Percentiles rank a stretch among this genome's conserved stretches.
These are phyloP conservation scores for Blastocystis sp. DNA, from an alignment of 352 stramenopile species.

Conservation along the genomic window DNA sequence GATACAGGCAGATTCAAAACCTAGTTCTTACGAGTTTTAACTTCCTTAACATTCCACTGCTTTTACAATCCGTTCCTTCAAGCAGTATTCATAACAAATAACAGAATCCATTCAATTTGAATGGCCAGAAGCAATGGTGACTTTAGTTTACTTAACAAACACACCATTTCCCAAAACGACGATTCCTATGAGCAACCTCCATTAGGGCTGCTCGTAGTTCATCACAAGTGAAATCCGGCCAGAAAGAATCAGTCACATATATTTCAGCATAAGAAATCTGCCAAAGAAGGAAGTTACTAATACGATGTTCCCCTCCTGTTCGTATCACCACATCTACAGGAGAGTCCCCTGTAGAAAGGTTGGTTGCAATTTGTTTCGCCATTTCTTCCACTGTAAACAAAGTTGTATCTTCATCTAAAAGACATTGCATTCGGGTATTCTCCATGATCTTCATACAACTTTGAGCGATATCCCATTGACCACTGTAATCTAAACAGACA, in stretches of 20 bases:
- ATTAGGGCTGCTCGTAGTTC: slow-evolving; percentile 77
- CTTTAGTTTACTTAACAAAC: slow-evolving; percentile 1
- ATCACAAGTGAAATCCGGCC: slow-evolving; percentile 84
- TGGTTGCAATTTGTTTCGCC: neutral
- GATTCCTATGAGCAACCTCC: slow-evolving; percentile 80
- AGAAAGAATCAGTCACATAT: slow-evolving; percentile 87
- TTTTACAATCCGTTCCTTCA: slow-evolving; percentile 33
- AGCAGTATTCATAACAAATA: slow-evolving; percentile 56
- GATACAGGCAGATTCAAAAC: slow-evolving; percentile 9
- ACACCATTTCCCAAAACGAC: slow-evolving; percentile 82
- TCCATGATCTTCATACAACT: slow-evolving; percentile 54
- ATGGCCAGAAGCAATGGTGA: neutral
- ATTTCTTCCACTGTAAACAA: neutral
- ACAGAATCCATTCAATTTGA: slow-evolving; percentile 39
- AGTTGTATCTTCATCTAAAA: no score
- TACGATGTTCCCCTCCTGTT: slow-evolving; percentile 86
- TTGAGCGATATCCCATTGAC: slow-evolving; percentile 66
- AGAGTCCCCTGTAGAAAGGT: slow-evolving; percentile 70
- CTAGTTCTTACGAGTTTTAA: neutral
- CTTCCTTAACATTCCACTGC: slow-evolving; percentile 17
- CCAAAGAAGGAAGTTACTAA: slow-evolving; percentile 94
- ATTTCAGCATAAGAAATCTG: slow-evolving; percentile 91
- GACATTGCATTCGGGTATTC: slow-evolving; percentile 71
- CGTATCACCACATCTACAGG: slow-evolving; percentile 88
- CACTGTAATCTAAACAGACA: slow-evolving; percentile 66